Conservation (phyloP, 176 grass and related monocot species). For the Avena atlantica region DNA sequence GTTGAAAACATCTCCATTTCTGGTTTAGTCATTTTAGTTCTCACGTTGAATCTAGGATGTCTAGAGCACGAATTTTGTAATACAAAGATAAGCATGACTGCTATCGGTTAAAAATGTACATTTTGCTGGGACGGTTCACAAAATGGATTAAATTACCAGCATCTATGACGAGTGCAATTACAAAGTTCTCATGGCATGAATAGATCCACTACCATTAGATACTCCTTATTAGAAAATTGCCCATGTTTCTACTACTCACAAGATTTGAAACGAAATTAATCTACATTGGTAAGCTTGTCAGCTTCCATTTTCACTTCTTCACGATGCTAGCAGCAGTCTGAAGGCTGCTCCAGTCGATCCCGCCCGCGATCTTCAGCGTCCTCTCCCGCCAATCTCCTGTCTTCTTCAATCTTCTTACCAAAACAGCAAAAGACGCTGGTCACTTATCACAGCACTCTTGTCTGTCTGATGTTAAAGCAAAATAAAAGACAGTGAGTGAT, state of each 20-base stretch:
- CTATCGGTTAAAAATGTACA: no score
- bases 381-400: conserved; percentile 27
- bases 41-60: no score
- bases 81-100: no score
- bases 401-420: conserved; percentile 29
- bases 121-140: no score
- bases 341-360: conserved; percentile 33
- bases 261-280: not conserved
- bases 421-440: not conserved
- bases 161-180: no score
- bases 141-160: no score
- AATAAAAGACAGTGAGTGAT: not conserved
- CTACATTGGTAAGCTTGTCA: not conserved
- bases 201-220: no score
- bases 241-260: not conserved
- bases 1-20: no score
- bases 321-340: conserved; percentile 26
- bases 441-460: not conserved
- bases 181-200: no score
- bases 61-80: no score
- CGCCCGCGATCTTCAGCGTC: not conserved
- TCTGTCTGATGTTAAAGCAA: not conserved
- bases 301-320: conserved; percentile 49
- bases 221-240: no score
- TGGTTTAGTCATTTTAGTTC: no score